phyloP scores from a whole-genome alignment of 176 grass and related monocot genomes.

The Rhynchospora breviuscula region DNA sequence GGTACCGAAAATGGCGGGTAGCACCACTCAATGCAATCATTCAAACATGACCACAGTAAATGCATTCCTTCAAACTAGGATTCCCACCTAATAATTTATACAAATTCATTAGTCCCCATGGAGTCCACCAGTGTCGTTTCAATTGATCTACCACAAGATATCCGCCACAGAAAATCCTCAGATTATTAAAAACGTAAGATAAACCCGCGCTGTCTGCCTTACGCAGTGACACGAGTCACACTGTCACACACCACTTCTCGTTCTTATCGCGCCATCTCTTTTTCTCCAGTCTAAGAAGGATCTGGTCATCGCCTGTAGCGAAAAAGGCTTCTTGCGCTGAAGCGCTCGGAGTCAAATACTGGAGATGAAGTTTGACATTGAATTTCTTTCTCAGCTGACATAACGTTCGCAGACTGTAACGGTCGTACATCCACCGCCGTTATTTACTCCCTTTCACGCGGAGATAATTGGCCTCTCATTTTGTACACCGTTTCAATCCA shows the following conservation, averaged over 20 bases:
- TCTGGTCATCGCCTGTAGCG: neutral
- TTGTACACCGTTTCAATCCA: neutral
- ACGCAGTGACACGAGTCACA: neutral
- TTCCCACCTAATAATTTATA: neutral
- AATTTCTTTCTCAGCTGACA: neutral
- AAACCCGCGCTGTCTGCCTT: neutral
- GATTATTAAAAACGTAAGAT: neutral
- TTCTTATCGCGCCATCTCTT: neutral
- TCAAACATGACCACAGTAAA: neutral
- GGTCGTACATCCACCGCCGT: neutral
- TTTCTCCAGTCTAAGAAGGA: neutral
- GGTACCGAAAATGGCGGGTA: too few relatives aligned
- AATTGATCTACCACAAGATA: neutral
- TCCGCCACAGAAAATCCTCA: neutral
- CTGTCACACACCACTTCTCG: neutral
- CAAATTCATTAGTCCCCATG: too few relatives aligned
- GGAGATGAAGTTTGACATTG: neutral
- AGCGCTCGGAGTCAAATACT: neutral
- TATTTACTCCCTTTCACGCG: constrained; percentile 17
- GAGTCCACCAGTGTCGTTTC: too few relatives aligned
- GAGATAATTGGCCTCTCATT: neutral
- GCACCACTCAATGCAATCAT: too few relatives aligned
- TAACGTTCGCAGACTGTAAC: neutral
- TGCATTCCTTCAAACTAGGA: neutral
- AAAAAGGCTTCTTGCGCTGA: neutral